phyloP scores from a whole-genome alignment of 2,329 filamentous ascomycete species.

The Curvularia hawaiiensis region DNA sequence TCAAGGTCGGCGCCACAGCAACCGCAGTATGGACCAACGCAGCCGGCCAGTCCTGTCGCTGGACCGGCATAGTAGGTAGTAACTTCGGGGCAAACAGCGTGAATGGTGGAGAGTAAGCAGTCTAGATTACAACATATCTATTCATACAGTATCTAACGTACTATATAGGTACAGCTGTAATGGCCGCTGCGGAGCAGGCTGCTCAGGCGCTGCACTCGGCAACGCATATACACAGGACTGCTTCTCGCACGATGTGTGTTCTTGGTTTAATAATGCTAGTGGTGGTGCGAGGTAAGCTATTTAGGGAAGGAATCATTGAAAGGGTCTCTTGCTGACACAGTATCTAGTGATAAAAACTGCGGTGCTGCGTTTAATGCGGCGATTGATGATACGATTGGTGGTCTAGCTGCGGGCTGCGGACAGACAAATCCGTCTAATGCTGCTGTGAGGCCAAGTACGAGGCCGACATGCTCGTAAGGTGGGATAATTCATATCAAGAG shows the following conservation, averaged over 20 bases:
- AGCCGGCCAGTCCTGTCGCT: constrained; percentile 51
- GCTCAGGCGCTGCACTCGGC: constrained; percentile 51
- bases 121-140: not conserved
- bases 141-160: constrained; percentile 7
- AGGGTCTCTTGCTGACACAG: not conserved
- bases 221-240: constrained; percentile 59
- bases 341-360: constrained; percentile 54
- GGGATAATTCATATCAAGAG: no score
- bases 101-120: constrained; percentile 54
- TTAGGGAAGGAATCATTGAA: not conserved
- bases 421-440: constrained; percentile 38
- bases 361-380: constrained; percentile 53
- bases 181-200: constrained; percentile 56
- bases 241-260: constrained; percentile 59
- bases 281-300: constrained; percentile 51
- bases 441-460: constrained; percentile 25
- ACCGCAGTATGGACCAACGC: constrained; percentile 56
- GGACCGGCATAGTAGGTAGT: constrained; percentile 53
- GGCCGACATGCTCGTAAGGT: constrained; percentile 46
- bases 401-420: constrained; percentile 38
- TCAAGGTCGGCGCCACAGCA: constrained; percentile 49
- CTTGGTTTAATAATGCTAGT: constrained; percentile 57
- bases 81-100: constrained; percentile 54
- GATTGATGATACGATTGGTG: constrained; percentile 51
- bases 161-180: constrained; percentile 56